These are phyloP conservation scores for Xylaria multiplex DNA, from an alignment of 2,329 filamentous ascomycete genomes.

Conservation along the genomic window DNA sequence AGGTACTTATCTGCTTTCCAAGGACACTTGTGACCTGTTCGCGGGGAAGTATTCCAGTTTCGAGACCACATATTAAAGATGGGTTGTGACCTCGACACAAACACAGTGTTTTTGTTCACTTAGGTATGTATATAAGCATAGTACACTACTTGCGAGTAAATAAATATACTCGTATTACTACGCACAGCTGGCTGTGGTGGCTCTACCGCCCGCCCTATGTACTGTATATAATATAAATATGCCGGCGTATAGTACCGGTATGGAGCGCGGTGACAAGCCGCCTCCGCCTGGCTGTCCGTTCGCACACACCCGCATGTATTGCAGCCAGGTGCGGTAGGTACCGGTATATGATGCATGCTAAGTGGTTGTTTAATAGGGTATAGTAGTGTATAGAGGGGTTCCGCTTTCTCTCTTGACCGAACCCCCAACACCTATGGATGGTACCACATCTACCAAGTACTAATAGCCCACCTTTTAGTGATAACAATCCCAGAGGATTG, in stretches of 20 bases:
- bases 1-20: neutral
- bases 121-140: neutral
- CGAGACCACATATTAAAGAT: neutral
- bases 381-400: neutral
- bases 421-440: constrained; percentile 10
- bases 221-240: constrained; percentile 23
- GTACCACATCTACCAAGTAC: constrained; percentile 2
- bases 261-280: constrained; percentile 29
- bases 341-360: constrained; percentile 14
- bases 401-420: constrained; percentile 21
- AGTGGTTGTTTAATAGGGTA: neutral
- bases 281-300: constrained; percentile 16
- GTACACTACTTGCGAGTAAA: neutral
- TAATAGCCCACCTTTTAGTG: neutral
- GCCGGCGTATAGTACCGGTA: constrained; percentile 28
- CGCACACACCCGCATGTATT: constrained; percentile 19
- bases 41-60: neutral
- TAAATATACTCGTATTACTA: constrained; percentile 10
- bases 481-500: constrained; percentile 14
- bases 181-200: neutral
- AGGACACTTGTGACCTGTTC: neutral
- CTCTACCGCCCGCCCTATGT: constrained; percentile 4
- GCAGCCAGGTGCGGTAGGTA: constrained; percentile 6
- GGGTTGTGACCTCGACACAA: neutral
- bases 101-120: neutral